phyloP scores from a whole-genome alignment of 2,329 filamentous ascomycete genomes.

The Parasarocladium wereldwijsianum region DNA sequence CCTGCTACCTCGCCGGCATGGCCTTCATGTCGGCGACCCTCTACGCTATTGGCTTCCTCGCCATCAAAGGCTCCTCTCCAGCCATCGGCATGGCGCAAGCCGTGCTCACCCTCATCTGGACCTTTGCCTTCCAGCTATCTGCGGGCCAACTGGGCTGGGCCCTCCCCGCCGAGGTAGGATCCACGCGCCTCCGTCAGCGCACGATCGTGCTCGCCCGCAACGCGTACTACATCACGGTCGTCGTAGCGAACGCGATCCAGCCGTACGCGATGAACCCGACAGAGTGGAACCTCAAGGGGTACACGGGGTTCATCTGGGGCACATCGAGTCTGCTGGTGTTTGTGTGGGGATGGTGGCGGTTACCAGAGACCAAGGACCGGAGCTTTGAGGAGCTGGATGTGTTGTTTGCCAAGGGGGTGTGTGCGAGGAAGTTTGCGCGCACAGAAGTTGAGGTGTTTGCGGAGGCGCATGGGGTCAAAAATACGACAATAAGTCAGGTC shows the following conservation, averaged over 20 bases:
- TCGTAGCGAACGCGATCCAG: slow-evolving; percentile 13
- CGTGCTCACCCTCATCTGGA: slow-evolving; percentile 22
- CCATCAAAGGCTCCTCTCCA: slow-evolving; percentile 32
- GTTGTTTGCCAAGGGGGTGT: slow-evolving; percentile 9
- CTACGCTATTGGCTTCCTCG: slow-evolving; percentile 20
- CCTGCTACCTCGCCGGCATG: slow-evolving; percentile 21
- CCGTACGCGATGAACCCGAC: slow-evolving; percentile 19
- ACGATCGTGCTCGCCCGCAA: slow-evolving; percentile 18
- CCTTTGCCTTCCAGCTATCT: slow-evolving; percentile 19
- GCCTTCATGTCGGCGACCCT: slow-evolving; percentile 17
- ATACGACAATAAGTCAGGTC: neutral
- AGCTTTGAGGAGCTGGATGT: slow-evolving; percentile 45
- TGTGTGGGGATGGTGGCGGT: slow-evolving; percentile 40
- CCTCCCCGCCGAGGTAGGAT: slow-evolving; percentile 15
- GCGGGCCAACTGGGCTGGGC: slow-evolving; percentile 15
- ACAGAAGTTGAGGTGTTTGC: slow-evolving; percentile 2
- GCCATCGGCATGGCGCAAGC: slow-evolving; percentile 16
- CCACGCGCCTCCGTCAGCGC: slow-evolving; percentile 16
- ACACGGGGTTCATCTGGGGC: slow-evolving; percentile 17
- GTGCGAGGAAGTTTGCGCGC: slow-evolving; percentile 6
- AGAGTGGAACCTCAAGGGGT: slow-evolving; percentile 13
- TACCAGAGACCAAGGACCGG: slow-evolving; percentile 45
- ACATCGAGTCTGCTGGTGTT: slow-evolving; percentile 11
- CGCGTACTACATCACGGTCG: slow-evolving; percentile 12
- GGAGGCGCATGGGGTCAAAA: neutral